Base-by-base conservation (phyloP, 331 rosid genomes). In the Rosa hybrid region DNA sequence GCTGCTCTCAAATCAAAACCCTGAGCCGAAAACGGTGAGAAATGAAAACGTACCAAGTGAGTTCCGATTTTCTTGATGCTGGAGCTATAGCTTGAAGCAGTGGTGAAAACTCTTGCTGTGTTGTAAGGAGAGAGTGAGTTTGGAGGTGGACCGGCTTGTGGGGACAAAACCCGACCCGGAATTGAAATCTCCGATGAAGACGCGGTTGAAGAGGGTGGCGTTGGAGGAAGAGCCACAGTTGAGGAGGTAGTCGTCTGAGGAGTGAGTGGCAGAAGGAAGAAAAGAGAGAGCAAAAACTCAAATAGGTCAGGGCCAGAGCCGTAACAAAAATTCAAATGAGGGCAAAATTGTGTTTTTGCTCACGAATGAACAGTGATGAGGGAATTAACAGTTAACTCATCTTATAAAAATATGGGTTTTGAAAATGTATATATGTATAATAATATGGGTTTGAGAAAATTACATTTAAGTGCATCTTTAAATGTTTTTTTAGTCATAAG, bases 11-110 rank as follows among this genome's bases (percentile, higher is more conserved):
- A 34, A 34, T 34, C 74, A 83, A 88, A 91, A 63, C 30, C 30
- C 68, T 57, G 88, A 78, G 90, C 83, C 51, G 81, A 82, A 82
- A 95, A 91, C 30, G 98, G 91, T 3, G 83, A 95, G 83, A 93
- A 93, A 44, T 95, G 99, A 76, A 93, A 88, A 86, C 98, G 98
- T 77, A 93, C 85, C 46, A 95, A 83, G 79, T 93, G 93, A 21
- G 83, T 86, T 81, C 96, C 98, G 34, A 85, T 88, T 86, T 78
- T 82, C 83, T 83, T 91, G 87, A 88, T 83, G 83, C 39, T 76
- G 89, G 90, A 95, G 53, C 50, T 82, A 89, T 93, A 95, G 74
- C 80, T 80, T 48, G 88, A 92, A 23, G 71, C 59, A 62, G 48
- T 68, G 25, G 81, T 83, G 91, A 95, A 95, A 83, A 93, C 92